Percentiles rank a stretch among this genome's conserved stretches.
Conservation (phyloP, 176 grass and related monocot species). For the Rhynchospora pubera region DNA sequence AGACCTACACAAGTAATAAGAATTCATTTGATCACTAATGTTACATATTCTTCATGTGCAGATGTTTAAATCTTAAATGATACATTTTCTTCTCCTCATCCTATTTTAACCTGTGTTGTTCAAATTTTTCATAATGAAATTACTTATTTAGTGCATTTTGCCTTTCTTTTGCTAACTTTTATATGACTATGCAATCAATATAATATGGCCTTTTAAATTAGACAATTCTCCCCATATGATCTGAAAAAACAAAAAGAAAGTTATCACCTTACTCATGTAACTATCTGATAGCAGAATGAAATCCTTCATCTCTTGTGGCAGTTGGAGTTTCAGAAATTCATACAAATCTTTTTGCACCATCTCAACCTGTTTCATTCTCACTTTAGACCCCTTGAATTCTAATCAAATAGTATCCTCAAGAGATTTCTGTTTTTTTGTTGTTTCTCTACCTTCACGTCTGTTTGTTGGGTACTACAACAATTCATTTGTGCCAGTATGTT, state of each 20-base stretch:
- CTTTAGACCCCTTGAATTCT: not conserved
- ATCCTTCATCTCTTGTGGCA: constrained; percentile 37
- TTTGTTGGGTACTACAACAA: not conserved
- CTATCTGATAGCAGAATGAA: constrained; percentile 44
- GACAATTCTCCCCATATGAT: not conserved
- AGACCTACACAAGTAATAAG: constrained; percentile 43
- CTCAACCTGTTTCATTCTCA: constrained; percentile 42
- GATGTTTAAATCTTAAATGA: not conserved
- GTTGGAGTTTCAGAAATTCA: constrained; percentile 43
- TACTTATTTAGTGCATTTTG: not conserved
- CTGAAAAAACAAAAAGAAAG: not conserved
- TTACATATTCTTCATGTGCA: not conserved
- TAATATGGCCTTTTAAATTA: not conserved
- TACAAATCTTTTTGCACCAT: constrained; percentile 55
- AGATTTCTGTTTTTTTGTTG: not conserved
- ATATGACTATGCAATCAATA: not conserved
- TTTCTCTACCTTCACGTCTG: not conserved
- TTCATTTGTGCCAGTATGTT: not conserved
- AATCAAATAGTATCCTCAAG: not conserved
- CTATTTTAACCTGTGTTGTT: not conserved
- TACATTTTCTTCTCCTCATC: not conserved
- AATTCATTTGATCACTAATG: not conserved
- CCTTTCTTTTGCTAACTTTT: not conserved
- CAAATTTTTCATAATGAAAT: not conserved
- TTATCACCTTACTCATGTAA: constrained; percentile 19